These are phyloP conservation scores for Boletus huronensis DNA, from an alignment of 768 basidiomycete genomes.

Conservation along the genomic window DNA sequence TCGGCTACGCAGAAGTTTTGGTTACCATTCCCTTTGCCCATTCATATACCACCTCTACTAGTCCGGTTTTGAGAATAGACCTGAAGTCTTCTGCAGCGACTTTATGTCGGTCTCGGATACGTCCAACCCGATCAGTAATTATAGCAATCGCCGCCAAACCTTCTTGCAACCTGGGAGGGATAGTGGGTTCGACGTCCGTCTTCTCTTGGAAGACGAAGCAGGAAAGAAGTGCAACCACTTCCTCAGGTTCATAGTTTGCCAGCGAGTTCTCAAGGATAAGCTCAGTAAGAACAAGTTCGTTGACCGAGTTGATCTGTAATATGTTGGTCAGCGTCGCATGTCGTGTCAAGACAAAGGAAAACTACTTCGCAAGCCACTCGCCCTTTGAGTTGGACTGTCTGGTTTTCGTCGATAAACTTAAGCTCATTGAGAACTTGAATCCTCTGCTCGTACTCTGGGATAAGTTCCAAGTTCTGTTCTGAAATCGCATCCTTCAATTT, in stretches of 20 bases:
- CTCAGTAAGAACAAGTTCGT: slow-evolving; percentile 93
- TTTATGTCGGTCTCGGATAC: slow-evolving; percentile 76
- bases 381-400: slow-evolving; percentile 93
- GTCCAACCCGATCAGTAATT: slow-evolving; percentile 74
- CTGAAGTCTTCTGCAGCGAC: slow-evolving; percentile 79
- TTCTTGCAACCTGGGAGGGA: slow-evolving; percentile 75
- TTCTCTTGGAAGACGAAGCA: slow-evolving; percentile 99
- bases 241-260: slow-evolving; percentile 87
- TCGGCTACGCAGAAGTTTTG: slow-evolving; percentile 16
- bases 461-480: slow-evolving; percentile 93
- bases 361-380: slow-evolving; percentile 95
- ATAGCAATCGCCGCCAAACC: slow-evolving; percentile 75
- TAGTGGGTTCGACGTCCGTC: slow-evolving; percentile 81
- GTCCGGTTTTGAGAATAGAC: slow-evolving; percentile 79
- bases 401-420: slow-evolving; percentile 92
- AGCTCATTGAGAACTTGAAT: slow-evolving; percentile 88
- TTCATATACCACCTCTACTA: slow-evolving; percentile 96
- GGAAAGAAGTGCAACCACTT: slow-evolving; percentile 93
- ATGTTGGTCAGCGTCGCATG: neutral
- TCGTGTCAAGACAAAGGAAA: neutral
- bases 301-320: slow-evolving; percentile 92
- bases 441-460: slow-evolving; percentile 96
- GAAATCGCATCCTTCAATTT: slow-evolving; percentile 82
- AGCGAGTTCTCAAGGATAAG: slow-evolving; percentile 95
- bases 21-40: slow-evolving; percentile 98